A percentile compares a stretch with the other conserved stretches of the same genome.
Conservation (phyloP, 495 filamentous ascomycete species). For the Aspergillus biplanus region DNA sequence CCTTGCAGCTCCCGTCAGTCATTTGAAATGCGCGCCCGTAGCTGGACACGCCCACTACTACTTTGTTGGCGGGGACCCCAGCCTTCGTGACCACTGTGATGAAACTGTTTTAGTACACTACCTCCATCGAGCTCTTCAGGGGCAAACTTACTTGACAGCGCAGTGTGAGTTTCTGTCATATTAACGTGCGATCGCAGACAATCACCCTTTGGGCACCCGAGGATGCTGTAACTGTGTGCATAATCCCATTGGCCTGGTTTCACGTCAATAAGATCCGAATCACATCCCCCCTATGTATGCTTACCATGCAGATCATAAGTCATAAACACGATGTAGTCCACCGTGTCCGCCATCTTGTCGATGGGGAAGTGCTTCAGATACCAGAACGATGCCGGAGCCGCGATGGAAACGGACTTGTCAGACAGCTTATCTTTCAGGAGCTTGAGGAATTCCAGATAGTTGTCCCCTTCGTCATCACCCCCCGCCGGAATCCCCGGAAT, state of each 20-base stretch:
- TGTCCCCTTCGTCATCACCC: conserved; percentile 14
- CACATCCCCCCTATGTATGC: background rate
- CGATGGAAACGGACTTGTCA: conserved; percentile 21
- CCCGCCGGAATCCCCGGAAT: conserved; percentile 44
- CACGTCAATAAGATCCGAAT: no score
- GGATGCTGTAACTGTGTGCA: conserved; percentile 23
- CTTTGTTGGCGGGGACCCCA: conserved; percentile 42
- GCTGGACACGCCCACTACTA: conserved; percentile 41
- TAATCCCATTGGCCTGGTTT: conserved; percentile 32
- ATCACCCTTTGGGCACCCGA: conserved; percentile 41
- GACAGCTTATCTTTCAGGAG: conserved; percentile 1
- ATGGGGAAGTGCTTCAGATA: conserved; percentile 40
- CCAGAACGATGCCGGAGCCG: conserved; percentile 35
- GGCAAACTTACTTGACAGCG: conserved; percentile 32
- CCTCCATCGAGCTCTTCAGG: no score
- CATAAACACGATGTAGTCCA: conserved; percentile 45
- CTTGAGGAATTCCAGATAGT: conserved; percentile 33
- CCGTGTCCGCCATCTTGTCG: conserved; percentile 19
- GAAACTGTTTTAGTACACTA: no score
- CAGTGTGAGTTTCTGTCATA: conserved; percentile 40
- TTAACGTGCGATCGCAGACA: conserved; percentile 49
- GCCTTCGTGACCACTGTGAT: conserved; percentile 50
- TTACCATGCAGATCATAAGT: conserved; percentile 38
- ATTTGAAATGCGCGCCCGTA: conserved; percentile 29
- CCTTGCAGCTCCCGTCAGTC: conserved; percentile 18